Conservation (phyloP, 1,284 basidiomycete genomes). For the Leccinum solheimii region DNA sequence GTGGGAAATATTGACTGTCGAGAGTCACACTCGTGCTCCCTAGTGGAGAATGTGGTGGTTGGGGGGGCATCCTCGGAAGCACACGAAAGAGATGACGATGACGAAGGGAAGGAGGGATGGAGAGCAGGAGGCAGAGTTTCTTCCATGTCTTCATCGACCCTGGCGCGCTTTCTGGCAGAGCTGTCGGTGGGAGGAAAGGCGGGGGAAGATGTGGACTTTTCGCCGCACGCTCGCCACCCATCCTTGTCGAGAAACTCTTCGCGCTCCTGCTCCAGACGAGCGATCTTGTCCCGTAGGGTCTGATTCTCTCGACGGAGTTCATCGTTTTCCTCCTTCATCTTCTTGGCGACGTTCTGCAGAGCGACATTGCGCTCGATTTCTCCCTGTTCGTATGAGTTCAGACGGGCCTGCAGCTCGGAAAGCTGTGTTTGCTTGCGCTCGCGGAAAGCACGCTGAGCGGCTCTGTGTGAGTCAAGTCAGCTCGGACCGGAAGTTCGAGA, state of each 20-base stretch:
- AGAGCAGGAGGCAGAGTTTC: conserved; percentile 31
- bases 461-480: conserved; percentile 46
- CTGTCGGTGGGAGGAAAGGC: conserved; percentile 23
- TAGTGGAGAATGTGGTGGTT: conserved; percentile 8
- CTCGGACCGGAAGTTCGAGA: neutral
- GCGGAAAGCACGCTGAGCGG: conserved; percentile 88
- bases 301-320: conserved; percentile 64
- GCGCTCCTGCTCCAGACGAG: conserved; percentile 49
- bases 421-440: conserved; percentile 90
- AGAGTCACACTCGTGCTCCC: conserved; percentile 13
- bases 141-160: conserved; percentile 37
- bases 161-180: conserved; percentile 43
- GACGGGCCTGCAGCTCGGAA: conserved; percentile 84
- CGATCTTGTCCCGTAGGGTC: conserved; percentile 59
- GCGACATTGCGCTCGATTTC: conserved; percentile 89
- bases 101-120: conserved; percentile 26
- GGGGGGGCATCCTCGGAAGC: conserved; percentile 14
- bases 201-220: conserved; percentile 38
- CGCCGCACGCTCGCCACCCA: conserved; percentile 58
- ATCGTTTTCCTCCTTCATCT: conserved; percentile 87
- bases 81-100: conserved; percentile 20
- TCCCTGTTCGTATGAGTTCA: conserved; percentile 85
- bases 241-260: conserved; percentile 39
- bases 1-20: conserved; percentile 23
- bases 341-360: conserved; percentile 82